Evolutionary conservation across 768 basidiomycete genomes (phyloP).

Genomic region (Crucibulum laeve): DNA sequence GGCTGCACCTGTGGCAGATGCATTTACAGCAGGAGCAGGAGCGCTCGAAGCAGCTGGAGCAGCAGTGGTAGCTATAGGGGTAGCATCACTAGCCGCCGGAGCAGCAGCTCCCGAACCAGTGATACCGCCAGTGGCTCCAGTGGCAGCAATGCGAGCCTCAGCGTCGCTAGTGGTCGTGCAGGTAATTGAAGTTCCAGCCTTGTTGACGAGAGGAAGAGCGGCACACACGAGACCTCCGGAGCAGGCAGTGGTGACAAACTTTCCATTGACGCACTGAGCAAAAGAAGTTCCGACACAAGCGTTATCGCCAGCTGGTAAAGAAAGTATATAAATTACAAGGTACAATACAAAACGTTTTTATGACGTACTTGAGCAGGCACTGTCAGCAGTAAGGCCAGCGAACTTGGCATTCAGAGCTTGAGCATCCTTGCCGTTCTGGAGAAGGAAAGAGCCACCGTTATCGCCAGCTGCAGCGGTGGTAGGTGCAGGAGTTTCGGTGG

Average conservation of each 20-base stretch:
- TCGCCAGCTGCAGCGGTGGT: slow-evolving; percentile 14
- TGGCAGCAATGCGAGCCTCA: slow-evolving; percentile 38
- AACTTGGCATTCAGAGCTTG: slow-evolving; percentile 52
- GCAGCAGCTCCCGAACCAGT: no score
- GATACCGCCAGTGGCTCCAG: not conserved
- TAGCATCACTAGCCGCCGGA: no score
- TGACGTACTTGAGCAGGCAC: slow-evolving; percentile 36
- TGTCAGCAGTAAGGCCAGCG: slow-evolving; percentile 35
- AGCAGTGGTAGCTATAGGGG: not conserved
- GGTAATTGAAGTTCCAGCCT: slow-evolving; percentile 43
- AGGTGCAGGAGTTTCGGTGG: slow-evolving; percentile 6
- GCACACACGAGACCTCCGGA: slow-evolving; percentile 38
- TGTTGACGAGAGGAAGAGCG: slow-evolving; percentile 48
- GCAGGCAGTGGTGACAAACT: slow-evolving; percentile 31
- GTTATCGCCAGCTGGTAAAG: slow-evolving; percentile 26
- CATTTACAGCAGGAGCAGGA: not conserved
- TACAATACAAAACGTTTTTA: not conserved
- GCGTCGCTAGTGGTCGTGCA: slow-evolving; percentile 48
- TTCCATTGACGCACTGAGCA: slow-evolving; percentile 53
- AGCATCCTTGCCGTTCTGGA: slow-evolving; percentile 45
- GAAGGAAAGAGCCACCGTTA: slow-evolving; percentile 22
- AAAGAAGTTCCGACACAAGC: slow-evolving; percentile 48
- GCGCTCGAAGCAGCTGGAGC: not conserved
- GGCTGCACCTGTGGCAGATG: not conserved
- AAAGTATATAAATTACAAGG: slow-evolving; percentile 1